Base-by-base conservation (phyloP, 1,139 yeast genomes). In the Debaryomyces psychrophilus region DNA sequence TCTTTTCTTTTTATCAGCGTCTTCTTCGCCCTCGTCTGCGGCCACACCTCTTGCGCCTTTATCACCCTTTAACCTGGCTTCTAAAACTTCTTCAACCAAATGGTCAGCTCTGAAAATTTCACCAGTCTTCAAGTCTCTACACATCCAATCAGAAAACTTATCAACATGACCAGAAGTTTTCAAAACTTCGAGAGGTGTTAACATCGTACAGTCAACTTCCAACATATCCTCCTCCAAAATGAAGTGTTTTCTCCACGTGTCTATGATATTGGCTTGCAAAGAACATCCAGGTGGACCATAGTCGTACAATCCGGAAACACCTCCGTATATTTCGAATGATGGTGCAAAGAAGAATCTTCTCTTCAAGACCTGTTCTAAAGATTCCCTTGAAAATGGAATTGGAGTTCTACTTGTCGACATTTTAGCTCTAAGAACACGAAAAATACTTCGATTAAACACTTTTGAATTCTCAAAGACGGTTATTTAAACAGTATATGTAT, bases 271-370 rank as follows among this genome's bases (percentile, higher is more conserved):
- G 60, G 97, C 96, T 76, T 93, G 98, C 69, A 95, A 83, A 11
- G 99, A 95, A 75, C 98, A 92, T 51, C 99, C 99, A 67, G 99
- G 97, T 52, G 99, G 99, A 72, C 99, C 99, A 65, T 90, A 95
- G 68, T 95, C 99, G 68, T 90, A 95, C 50, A 95, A 79, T 56
- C 99, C 99, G 45, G 97, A 89, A 43, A 95, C 98, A 67, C 99
- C 99, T 56, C 99, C 99, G 66, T 95, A 95, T 54, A 93, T 83
- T 65, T 95, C 99, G 64, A 95, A 95, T 37, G 98, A 85, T 53
- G 99, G 99, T 31, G 98, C 97, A 65, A 82, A 93, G 73, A 95
- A 95, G 76, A 95, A 95, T 68, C 99, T 83, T 71, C 97, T 86
- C 70, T 92, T 93, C 60, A 95, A 77, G 47, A 92, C 88, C 67